These are phyloP conservation scores for Torrubiellomyces zombiae DNA, from an alignment of 2,329 filamentous ascomycete species.

Conservation along the genomic window DNA sequence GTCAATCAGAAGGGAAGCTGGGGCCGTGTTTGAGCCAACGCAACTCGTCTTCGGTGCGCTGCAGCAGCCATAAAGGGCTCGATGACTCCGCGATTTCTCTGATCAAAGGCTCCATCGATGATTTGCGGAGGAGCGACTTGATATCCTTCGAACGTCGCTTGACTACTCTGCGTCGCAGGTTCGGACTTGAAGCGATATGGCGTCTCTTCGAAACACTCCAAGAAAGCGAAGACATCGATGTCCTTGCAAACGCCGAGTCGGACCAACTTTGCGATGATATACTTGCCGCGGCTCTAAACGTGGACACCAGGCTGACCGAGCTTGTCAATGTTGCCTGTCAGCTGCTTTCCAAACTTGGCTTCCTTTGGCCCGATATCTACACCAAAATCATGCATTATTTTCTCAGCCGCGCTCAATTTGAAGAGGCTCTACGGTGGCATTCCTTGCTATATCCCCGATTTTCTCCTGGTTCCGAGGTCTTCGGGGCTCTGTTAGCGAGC, in stretches of 20 bases:
- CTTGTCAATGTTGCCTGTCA: conserved; percentile 12
- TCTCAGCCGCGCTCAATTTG: conserved; percentile 20
- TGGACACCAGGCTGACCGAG: conserved; percentile 9
- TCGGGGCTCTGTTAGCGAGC: conserved; percentile 24
- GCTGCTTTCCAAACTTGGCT: conserved; percentile 20
- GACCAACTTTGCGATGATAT: conserved; percentile 13
- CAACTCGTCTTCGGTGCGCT: conserved; percentile 3
- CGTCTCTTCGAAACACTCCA: conserved; percentile 10
- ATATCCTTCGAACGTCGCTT: conserved; percentile 8
- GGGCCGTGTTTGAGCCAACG: conserved; percentile 5
- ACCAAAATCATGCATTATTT: conserved; percentile 26
- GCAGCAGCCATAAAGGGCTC: too few species aligned
- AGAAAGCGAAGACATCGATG: conserved; percentile 4
- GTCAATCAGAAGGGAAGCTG: conserved; percentile 7
- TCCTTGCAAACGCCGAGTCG: conserved; percentile 9
- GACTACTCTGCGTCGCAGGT: conserved; percentile 6
- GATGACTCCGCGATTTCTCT: too few species aligned
- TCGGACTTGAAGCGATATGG: conserved; percentile 12
- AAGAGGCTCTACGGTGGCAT: conserved; percentile 30
- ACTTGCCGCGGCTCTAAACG: conserved; percentile 12
- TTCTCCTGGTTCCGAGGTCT: conserved; percentile 21
- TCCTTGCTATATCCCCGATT: conserved; percentile 25
- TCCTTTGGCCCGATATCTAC: conserved; percentile 34
- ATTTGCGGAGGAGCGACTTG: conserved; percentile 4
- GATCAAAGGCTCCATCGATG: too few species aligned